These are phyloP conservation scores for Triticum aestivum DNA, from an alignment of 176 grass and related monocot species.

Conservation along the genomic window DNA sequence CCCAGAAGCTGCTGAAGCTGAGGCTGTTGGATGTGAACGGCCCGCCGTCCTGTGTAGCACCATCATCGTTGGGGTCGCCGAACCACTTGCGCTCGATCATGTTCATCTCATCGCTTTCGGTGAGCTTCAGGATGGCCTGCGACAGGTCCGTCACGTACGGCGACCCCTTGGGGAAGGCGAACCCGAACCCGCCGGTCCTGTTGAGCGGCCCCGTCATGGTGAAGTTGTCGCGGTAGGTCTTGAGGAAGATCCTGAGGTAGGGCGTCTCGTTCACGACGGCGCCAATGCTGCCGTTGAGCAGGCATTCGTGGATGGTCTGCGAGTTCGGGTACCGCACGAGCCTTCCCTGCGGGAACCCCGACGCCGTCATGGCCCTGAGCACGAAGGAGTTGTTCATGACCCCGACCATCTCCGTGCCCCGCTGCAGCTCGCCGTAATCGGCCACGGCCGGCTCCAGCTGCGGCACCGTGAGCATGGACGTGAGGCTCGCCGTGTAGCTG, in stretches of 20 bases:
- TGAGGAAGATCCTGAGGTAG: constrained; percentile 62
- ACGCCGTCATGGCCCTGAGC: constrained; percentile 2
- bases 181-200: constrained; percentile 73
- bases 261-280: constrained; percentile 68
- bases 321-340: constrained; percentile 19
- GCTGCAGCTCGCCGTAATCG: constrained; percentile 38
- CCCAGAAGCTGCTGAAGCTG: constrained; percentile 71
- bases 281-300: constrained; percentile 40
- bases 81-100: constrained; percentile 72
- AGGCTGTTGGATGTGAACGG: constrained; percentile 48
- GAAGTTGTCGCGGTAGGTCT: constrained; percentile 49
- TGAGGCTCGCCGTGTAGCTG: constrained; percentile 86
- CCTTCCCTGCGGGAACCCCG: constrained; percentile 34
- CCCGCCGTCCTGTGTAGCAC: constrained; percentile 12
- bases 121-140: constrained; percentile 63
- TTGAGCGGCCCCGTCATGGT: constrained; percentile 10
- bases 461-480: constrained; percentile 72
- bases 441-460: constrained; percentile 38
- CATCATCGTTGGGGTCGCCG: constrained; percentile 29
- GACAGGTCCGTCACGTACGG: constrained; percentile 68
- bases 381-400: constrained; percentile 68
- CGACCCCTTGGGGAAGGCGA: constrained; percentile 62
- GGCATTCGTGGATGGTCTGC: constrained; percentile 41
- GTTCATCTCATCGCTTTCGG: constrained; percentile 52
- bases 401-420: constrained; percentile 28